Evolutionary conservation across 148 eudicot species (phyloP), one percentile per base, ranked within the genome.

Genomic region (Oxyria digyna): DNA sequence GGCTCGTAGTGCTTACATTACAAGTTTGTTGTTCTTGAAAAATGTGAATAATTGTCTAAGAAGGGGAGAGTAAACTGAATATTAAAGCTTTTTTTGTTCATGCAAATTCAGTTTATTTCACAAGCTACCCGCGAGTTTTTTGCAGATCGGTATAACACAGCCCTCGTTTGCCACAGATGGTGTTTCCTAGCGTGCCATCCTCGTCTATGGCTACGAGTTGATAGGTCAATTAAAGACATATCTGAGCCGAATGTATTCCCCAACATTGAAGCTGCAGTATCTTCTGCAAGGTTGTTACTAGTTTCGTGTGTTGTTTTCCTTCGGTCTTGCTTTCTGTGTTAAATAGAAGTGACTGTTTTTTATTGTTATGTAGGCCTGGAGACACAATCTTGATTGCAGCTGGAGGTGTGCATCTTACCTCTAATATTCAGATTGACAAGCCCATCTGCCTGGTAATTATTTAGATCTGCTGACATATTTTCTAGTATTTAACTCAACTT

Each of bases 121-220:
- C 72, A 37, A 55, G 72, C 78, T 80, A 80, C 83, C 27, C 69
- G 20, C 46, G 98, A 85, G 90, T 74, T 59, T n/a, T 59, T 91
- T 88, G 96, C 98, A 94, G 98, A 94, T 90, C 92, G 97, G 86
- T 85, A 94, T 94, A 94, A 90, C 89, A 82, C 98, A 76, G 98
- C 98, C 82, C 97, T 90, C 85, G 98, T 94, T 90, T 94, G 98
- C 97, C 89, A 88, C 96, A 94, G 98, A 94, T 94, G 98, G 98
- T 78, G 75, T 62, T 94, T 88, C 77, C 79, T 94, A 78, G 98
- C 98, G 45, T 94, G 98, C 69, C 98, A 94, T 74, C 98, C 98
- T 69, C 96, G 87, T 35, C 79, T 86, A 65, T 94, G 98, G 98
- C 78, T 94, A 72, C 83, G 98, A 70, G 98, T 90, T 41, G 98